phyloP scores from a whole-genome alignment of 345 rosid genomes.

The Bruguiera parviflora region DNA sequence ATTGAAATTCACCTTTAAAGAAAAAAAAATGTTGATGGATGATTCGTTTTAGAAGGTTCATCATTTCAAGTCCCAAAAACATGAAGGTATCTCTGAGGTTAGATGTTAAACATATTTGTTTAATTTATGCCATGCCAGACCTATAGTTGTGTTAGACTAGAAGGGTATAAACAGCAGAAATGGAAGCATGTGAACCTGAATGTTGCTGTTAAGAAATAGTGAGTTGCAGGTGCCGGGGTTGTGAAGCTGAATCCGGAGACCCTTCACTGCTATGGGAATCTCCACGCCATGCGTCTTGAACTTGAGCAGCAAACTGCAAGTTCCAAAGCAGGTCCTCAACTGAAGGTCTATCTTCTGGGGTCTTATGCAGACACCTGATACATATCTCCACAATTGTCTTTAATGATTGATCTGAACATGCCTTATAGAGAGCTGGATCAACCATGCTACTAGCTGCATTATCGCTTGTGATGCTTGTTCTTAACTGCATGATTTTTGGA shows the following conservation, averaged over 20 bases:
- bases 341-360: constrained; percentile 65
- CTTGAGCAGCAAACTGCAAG: constrained; percentile 92
- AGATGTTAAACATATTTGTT: no score
- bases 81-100: no score
- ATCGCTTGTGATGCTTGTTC: constrained; percentile 44
- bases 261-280: constrained; percentile 69
- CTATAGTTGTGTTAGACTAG: neutral
- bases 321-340: constrained; percentile 92
- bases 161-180: neutral
- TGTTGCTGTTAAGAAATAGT: constrained; percentile 22
- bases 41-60: no score
- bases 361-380: constrained; percentile 58
- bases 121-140: no score
- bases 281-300: constrained; percentile 58
- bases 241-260: constrained; percentile 46
- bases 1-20: no score
- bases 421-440: constrained; percentile 53
- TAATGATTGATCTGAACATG: constrained; percentile 70
- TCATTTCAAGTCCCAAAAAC: no score
- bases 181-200: constrained; percentile 17
- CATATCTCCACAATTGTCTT: constrained; percentile 82
- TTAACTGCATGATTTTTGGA: constrained; percentile 42
- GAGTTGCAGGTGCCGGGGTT: constrained; percentile 21
- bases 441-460: constrained; percentile 53
- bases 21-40: no score